These are phyloP conservation scores for Candida berthetii DNA, from an alignment of 805 yeast genomes.

Conservation along the genomic window DNA sequence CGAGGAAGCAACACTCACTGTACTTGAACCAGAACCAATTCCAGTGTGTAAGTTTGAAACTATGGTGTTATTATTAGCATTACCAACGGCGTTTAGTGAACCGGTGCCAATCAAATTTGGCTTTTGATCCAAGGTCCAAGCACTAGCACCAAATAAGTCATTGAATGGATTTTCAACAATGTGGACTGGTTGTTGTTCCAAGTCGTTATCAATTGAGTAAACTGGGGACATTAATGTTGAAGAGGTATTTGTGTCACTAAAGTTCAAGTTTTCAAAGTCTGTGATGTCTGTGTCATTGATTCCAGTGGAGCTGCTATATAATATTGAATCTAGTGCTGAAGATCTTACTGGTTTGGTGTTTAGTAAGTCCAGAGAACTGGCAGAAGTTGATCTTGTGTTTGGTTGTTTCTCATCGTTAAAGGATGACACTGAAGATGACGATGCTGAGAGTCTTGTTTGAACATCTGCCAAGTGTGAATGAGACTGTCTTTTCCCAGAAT, in stretches of 20 bases:
- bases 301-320: background rate
- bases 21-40: background rate
- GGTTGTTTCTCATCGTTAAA: background rate
- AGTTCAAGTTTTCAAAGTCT: conserved; percentile 8
- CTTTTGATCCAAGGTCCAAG: background rate
- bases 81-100: too few relatives aligned
- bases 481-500: background rate
- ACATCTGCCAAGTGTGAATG: background rate
- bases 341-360: background rate
- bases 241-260: conserved; percentile 11
- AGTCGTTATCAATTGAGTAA: conserved; percentile 7
- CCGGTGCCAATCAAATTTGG: too few relatives aligned
- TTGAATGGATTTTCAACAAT: background rate
- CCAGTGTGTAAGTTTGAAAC: background rate
- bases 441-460: conserved; percentile 1
- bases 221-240: conserved; percentile 14
- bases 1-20: background rate
- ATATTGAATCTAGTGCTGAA: background rate
- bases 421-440: conserved; percentile 5
- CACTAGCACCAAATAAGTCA: background rate
- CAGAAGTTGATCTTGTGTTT: background rate
- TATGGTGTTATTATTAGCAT: too few relatives aligned
- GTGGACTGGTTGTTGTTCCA: background rate
- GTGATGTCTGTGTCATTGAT: background rate
- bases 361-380: background rate